Evolutionary conservation across 192 early-diverging fungal genomes (phyloP), one percentile per base, ranked within the genome.

Genomic region (Umbelopsis sp.): DNA sequence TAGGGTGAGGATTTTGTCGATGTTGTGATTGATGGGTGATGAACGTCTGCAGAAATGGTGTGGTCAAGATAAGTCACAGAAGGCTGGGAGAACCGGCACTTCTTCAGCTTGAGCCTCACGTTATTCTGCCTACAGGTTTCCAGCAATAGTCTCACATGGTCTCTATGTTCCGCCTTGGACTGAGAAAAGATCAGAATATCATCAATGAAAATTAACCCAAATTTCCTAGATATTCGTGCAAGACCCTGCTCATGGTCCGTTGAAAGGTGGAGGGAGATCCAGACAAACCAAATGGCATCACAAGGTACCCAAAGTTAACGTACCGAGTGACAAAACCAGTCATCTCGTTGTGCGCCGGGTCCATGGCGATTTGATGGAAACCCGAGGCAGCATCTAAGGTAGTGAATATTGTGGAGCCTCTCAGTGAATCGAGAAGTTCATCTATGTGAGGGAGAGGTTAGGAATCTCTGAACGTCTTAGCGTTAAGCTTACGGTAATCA

Each of bases 401-500:
- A 0, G 82, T 65, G 32, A 85, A 83, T 1, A 71, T 56, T 9
- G 25, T 65, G 0, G 73, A 71, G 2, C 80, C 71, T 0, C 67
- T 11, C 0, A 81, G 5, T 0, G 52, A 29, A 49, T 73, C 70
- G 0, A 85, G 51, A 0, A 84, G 0, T 6, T 86, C 82, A 0
- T 72, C 67, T 16, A 85, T 80, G 0, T 51, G 32, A 11, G 83
- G 83, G 25, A 86, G 50, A 0, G 82, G 78, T 66, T 82, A 83
- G 0, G 41, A 11, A 65, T 86, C 74, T 20, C 73, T 70, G 25
- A 69, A 65, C 1, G 84, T 84, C 20, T 78, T 45, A 0, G 52
- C 29, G 66, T 87, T 86, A 0, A 86, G 65, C 12, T 69, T 51
- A 20, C 72, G 70, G 68, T 86, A 87, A 50, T 87, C 81, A 0